Conservation (phyloP, 1,284 basidiomycete genomes). For the Vanrija pseudolonga region DNA sequence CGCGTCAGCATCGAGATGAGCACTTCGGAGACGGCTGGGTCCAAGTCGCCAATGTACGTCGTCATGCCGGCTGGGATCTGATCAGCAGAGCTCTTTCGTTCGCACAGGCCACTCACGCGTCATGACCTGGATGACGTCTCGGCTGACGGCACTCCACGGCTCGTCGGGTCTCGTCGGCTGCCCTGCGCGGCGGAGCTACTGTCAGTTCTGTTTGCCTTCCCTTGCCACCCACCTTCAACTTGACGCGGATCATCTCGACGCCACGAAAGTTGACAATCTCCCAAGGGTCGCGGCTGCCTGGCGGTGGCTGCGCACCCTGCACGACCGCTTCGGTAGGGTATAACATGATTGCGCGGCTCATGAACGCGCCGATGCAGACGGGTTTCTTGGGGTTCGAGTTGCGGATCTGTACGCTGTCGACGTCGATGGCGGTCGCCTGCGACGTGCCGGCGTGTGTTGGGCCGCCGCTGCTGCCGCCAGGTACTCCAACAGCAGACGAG, state of each 20-base stretch:
- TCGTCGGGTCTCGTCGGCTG: slow-evolving; percentile 56
- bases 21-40: slow-evolving; percentile 70
- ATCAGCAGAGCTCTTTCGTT: slow-evolving; percentile 1
- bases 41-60: slow-evolving; percentile 77
- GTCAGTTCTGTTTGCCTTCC: slow-evolving; percentile 5
- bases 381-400: slow-evolving; percentile 29
- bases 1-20: slow-evolving; percentile 76
- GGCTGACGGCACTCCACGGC: slow-evolving; percentile 52
- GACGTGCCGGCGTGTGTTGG: not conserved
- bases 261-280: slow-evolving; percentile 42
- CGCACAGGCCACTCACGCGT: slow-evolving; percentile 53
- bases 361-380: slow-evolving; percentile 82
- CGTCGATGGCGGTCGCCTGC: slow-evolving; percentile 24
- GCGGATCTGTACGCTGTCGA: slow-evolving; percentile 24
- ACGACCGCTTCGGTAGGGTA: slow-evolving; percentile 74
- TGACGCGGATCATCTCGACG: slow-evolving; percentile 70
- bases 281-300: slow-evolving; percentile 23
- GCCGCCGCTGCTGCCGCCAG: not conserved
- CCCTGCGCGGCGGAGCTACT: slow-evolving; percentile 30
- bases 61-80: slow-evolving; percentile 24
- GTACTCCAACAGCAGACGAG: not conserved
- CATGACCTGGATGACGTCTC: slow-evolving; percentile 77
- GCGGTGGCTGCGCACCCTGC: slow-evolving; percentile 49
- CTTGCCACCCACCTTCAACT: slow-evolving; percentile 54
- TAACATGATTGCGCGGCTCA: slow-evolving; percentile 74